Conservation (phyloP, 257 asterid species). For the Leptodermis oblonga region DNA sequence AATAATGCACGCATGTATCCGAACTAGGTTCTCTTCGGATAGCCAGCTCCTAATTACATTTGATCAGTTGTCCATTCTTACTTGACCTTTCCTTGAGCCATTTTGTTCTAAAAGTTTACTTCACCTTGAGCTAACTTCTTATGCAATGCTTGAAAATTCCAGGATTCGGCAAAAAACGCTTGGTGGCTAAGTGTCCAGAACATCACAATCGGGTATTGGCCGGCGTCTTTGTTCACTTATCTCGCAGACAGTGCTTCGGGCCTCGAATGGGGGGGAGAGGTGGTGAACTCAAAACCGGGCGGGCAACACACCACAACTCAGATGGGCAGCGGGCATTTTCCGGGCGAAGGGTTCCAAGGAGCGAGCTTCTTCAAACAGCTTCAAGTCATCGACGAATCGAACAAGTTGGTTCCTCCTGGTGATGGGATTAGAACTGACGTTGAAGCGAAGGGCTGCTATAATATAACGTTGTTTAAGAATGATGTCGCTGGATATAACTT, state of each 20-base stretch:
- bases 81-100: no score
- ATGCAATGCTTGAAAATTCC: neutral
- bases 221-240: constrained; percentile 6
- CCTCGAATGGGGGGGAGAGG: constrained; percentile 22
- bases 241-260: constrained; percentile 7
- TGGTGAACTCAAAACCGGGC: constrained; percentile 6
- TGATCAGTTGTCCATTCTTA: no score
- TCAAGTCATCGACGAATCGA: constrained; percentile 9
- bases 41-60: no score
- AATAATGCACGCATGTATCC: no score
- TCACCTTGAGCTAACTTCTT: no score
- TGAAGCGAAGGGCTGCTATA: constrained; percentile 9
- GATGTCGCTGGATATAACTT: constrained; percentile 11
- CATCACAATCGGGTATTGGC: constrained; percentile 20
- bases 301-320: constrained; percentile 20
- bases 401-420: constrained; percentile 2
- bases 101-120: no score
- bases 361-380: constrained; percentile 18
- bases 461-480: neutral
- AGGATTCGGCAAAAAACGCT: constrained; percentile 13
- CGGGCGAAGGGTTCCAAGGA: constrained; percentile 14
- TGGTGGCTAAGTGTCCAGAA: constrained; percentile 23
- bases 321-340: constrained; percentile 27
- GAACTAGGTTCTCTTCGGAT: no score
- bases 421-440: neutral